Conservation (phyloP, 108 stramenopile species). For the Chaetoceros tenuissimus region DNA sequence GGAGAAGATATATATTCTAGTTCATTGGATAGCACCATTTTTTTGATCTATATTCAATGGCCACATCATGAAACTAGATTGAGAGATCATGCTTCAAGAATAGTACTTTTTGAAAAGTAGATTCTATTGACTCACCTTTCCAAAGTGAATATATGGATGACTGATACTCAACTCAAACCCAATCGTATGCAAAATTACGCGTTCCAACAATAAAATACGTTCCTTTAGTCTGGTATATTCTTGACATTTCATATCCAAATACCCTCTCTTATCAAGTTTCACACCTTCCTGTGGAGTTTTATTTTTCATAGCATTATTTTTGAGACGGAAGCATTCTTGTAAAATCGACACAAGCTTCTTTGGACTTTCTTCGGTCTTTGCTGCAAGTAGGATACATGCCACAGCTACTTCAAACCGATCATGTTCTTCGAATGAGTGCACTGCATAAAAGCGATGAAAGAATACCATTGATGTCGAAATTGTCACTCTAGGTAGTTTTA, state of each 20-base stretch:
- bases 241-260: constrained; percentile 57
- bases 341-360: constrained; percentile 67
- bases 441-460: constrained; percentile 87
- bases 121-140: constrained; percentile 32
- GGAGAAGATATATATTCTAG: constrained; percentile 32
- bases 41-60: constrained; percentile 36
- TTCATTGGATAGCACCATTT: constrained; percentile 33
- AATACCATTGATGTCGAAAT: constrained; percentile 77
- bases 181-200: constrained; percentile 83
- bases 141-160: constrained; percentile 81
- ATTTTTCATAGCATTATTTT: constrained; percentile 45
- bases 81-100: too few species aligned
- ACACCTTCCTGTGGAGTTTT: constrained; percentile 11
- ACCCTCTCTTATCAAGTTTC: constrained; percentile 10
- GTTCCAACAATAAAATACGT: constrained; percentile 69
- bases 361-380: constrained; percentile 85
- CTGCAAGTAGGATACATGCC: constrained; percentile 74
- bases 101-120: too few species aligned
- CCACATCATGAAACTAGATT: too few species aligned
- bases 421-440: constrained; percentile 77
- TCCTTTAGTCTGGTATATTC: constrained; percentile 77
- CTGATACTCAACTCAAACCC: constrained; percentile 78
- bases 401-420: constrained; percentile 84
- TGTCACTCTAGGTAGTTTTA: constrained; percentile 68
- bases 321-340: constrained; percentile 56